These are phyloP conservation scores for Bipolaris gigantea DNA, from an alignment of 2,329 filamentous ascomycete species.

Conservation along the genomic window DNA sequence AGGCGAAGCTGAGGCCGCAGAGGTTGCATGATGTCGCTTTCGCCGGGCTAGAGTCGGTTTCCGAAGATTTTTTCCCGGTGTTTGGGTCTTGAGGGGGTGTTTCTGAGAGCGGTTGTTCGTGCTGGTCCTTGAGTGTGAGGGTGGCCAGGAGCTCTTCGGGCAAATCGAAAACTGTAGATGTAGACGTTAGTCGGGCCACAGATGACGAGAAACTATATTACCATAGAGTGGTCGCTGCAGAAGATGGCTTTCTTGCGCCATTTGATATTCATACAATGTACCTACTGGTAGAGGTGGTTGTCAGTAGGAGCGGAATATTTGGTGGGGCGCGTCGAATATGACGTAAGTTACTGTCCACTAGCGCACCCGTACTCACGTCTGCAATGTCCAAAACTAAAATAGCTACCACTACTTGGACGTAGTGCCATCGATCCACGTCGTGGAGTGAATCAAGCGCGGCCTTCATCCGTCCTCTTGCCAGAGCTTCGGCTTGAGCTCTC, in stretches of 20 bases:
- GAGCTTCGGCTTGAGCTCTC: neutral
- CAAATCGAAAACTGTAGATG: conserved; percentile 73
- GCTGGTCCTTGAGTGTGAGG: conserved; percentile 59
- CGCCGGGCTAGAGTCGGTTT: conserved; percentile 48
- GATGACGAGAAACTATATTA: conserved; percentile 14
- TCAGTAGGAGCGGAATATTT: neutral
- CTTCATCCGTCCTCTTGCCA: neutral
- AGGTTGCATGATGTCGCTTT: conserved; percentile 77
- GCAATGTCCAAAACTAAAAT: conserved; percentile 56
- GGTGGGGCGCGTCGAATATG: conserved; percentile 14
- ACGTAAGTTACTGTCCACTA: neutral
- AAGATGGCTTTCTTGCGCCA: conserved; percentile 37
- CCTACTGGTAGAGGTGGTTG: neutral
- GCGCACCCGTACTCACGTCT: conserved; percentile 36
- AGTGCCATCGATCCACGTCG: neutral
- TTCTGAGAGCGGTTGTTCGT: conserved; percentile 23
- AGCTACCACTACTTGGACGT: conserved; percentile 42
- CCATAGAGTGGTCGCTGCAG: conserved; percentile 46
- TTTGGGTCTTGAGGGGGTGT: conserved; percentile 12
- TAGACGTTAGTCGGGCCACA: conserved; percentile 17
- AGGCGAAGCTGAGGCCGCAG: conserved; percentile 72
- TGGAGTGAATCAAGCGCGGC: neutral
- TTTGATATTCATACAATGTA: conserved; percentile 8
- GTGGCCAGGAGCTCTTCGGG: conserved; percentile 72
- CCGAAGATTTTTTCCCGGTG: conserved; percentile 27